These are phyloP conservation scores for Monosporascus sp. DNA, from an alignment of 2,329 filamentous ascomycete genomes.

Conservation along the genomic window DNA sequence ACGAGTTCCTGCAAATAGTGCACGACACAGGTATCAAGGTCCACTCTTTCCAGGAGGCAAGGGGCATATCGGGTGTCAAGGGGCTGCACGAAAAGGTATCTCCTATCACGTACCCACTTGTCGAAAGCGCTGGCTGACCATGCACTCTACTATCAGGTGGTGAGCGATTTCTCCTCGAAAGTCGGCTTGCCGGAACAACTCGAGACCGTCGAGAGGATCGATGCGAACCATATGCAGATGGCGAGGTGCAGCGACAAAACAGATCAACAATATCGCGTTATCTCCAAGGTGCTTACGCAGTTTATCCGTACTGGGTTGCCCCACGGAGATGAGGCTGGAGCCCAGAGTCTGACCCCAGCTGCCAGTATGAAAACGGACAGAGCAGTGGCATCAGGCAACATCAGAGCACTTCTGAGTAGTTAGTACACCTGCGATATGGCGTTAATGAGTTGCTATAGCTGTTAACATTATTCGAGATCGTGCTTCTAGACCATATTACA, in stretches of 20 bases:
- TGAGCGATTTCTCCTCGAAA: constrained; percentile 34
- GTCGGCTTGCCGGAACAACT: constrained; percentile 25
- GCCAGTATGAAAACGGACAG: background rate
- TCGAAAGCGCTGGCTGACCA: background rate
- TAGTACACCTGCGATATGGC: background rate
- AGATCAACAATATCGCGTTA: constrained; percentile 25
- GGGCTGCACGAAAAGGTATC: constrained; percentile 27
- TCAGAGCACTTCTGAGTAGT: background rate
- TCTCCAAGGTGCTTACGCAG: constrained; percentile 22
- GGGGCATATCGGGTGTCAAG: constrained; percentile 27
- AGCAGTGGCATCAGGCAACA: background rate
- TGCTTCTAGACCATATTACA: background rate
- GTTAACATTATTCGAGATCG: background rate
- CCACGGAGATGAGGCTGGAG: background rate
- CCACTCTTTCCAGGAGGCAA: constrained; percentile 34
- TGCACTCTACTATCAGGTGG: constrained; percentile 22
- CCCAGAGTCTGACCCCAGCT: background rate
- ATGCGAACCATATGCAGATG: constrained; percentile 35
- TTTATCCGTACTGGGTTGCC: constrained; percentile 9
- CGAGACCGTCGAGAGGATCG: constrained; percentile 33
- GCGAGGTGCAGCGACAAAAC: constrained; percentile 21
- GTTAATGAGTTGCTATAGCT: background rate
- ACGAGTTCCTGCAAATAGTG: constrained; percentile 26
- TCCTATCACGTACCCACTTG: background rate
- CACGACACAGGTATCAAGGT: constrained; percentile 22